phyloP scores from a whole-genome alignment of 352 stramenopile genomes.

The Hyphochytrium catenoides region DNA sequence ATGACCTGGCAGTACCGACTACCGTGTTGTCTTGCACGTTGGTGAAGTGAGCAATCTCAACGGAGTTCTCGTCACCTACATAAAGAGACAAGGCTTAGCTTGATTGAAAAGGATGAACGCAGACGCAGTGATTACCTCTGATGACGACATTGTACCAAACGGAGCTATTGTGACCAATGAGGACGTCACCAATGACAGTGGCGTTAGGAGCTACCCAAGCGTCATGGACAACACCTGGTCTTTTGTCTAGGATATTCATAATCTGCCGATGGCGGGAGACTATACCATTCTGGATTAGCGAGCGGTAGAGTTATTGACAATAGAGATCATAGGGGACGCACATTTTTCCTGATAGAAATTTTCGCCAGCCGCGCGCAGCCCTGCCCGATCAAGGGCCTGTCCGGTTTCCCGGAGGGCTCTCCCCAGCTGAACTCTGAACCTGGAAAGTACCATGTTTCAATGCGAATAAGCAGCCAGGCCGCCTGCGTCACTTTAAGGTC shows the following conservation, averaged over 20 bases:
- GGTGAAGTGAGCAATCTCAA: conserved; percentile 81
- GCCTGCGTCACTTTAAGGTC: no score
- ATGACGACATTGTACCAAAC: conserved; percentile 92
- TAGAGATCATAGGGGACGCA: no score
- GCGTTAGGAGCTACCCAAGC: conserved; percentile 86
- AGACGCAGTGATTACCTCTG: conserved; percentile 19
- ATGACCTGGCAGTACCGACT: conserved; percentile 69
- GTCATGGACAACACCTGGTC: conserved; percentile 58
- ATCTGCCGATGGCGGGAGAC: conserved; percentile 74
- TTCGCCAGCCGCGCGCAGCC: conserved; percentile 57
- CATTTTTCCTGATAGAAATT: conserved; percentile 70
- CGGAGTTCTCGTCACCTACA: conserved; percentile 56
- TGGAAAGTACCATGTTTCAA: no score
- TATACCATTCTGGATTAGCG: conserved; percentile 18
- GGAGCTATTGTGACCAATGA: conserved; percentile 76
- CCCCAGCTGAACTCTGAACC: conserved; percentile 65
- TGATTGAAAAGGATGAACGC: neutral
- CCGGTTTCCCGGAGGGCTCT: conserved; percentile 82
- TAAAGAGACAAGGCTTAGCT: neutral
- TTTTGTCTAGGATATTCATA: conserved; percentile 78
- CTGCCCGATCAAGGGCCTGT: conserved; percentile 80
- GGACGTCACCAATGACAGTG: conserved; percentile 85
- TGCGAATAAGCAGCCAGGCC: no score
- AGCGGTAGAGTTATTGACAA: no score
- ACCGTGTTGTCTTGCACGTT: conserved; percentile 91